phyloP scores from a whole-genome alignment of 495 filamentous ascomycete species.

The Aspergillus indologenus region DNA sequence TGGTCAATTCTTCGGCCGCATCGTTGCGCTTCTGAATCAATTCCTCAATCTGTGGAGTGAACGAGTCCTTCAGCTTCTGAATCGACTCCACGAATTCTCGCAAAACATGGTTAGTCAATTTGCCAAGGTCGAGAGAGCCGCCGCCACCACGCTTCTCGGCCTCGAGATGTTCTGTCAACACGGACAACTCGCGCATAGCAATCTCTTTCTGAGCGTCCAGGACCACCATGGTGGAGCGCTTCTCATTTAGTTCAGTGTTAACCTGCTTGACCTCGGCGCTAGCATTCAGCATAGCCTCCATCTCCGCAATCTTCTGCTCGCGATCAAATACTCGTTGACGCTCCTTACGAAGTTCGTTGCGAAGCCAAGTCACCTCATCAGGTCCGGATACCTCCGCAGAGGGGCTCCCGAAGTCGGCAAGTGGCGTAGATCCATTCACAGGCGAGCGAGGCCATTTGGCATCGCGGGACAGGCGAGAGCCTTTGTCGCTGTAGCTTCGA shows the following conservation, averaged over 20 bases:
- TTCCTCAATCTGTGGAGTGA: conserved; percentile 75
- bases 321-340: conserved; percentile 76
- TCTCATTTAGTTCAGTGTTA: conserved; percentile 84
- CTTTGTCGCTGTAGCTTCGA: conserved; percentile 79
- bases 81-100: conserved; percentile 86
- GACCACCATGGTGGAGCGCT: conserved; percentile 93
- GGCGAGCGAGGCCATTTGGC: conserved; percentile 71
- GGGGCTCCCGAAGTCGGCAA: conserved; percentile 71
- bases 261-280: conserved; percentile 79
- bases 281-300: conserved; percentile 67
- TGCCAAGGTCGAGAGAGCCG: conserved; percentile 66
- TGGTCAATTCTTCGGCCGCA: conserved; percentile 75
- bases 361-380: conserved; percentile 72
- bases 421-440: conserved; percentile 60
- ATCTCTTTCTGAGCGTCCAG: conserved; percentile 94
- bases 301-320: conserved; percentile 74
- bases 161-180: conserved; percentile 74
- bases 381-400: conserved; percentile 49
- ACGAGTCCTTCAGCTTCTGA: conserved; percentile 77
- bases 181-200: conserved; percentile 85
- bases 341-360: conserved; percentile 74
- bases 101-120: conserved; percentile 79
- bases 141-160: conserved; percentile 58
- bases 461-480: conserved; percentile 45
- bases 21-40: conserved; percentile 79